Base-by-base conservation (phyloP, 83 land plant species). In the Picea abies region DNA sequence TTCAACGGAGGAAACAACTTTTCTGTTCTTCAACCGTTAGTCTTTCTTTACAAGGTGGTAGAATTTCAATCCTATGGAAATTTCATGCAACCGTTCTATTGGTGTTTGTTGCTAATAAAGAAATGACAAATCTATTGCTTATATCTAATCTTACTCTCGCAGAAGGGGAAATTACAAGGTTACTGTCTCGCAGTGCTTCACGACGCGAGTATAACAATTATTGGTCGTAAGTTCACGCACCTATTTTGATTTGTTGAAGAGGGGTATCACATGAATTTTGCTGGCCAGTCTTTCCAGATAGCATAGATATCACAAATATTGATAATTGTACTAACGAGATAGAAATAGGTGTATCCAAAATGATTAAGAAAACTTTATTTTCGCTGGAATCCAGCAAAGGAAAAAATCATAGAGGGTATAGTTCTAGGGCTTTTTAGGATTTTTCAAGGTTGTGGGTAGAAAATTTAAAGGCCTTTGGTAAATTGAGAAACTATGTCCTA, bases 1-100 rank as follows among this genome's bases (percentile, higher is more conserved):
- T n/a, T n/a, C n/a, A n/a, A n/a, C n/a, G n/a, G 90, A 60, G 94
- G 94, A 85, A 70, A 84, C 32, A 79, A 76, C 3, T 88, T 85
- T 76, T 66, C 83, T 60, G 82, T 90, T 63, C 66, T 63, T 79
- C 84, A 86, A 60, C 92, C 94, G 52, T 82, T 86, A 63, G 64
- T 91, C 68, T 32, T 85, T 67, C 81, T 91, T 78, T 71, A 85
- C 5, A 70, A 80, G 77, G 79, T 32, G 85, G 93, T 88, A 85
- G 26, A 49, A 47, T 39, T 39, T 39, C 41, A 39, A 39, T 39
- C 41, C 41, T 3, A 3, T 39, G 4, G 41, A 39, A 39, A 39
- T 39, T 39, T 39, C 5, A 39, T 0, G 26, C 26, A 75, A 26
- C 19, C 4, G 0, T 49, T 75, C 32, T 75, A 25, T 44, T 22